Conservation (phyloP, 352 stramenopile species). For the Phytophthora cajani region DNA sequence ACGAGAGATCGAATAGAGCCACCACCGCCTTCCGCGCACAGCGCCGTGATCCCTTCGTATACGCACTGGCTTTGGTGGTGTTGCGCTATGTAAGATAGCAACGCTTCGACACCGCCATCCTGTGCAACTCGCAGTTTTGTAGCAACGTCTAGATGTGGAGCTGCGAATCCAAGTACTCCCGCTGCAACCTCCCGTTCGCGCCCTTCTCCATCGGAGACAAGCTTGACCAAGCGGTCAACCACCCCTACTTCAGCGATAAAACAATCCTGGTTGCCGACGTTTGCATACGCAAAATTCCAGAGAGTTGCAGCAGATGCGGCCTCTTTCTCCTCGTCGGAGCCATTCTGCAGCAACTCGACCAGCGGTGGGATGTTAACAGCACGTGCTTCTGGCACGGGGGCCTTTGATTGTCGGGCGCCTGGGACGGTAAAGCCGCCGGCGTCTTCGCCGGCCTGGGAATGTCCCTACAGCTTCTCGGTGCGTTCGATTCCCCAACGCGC, state of each 20-base stretch:
- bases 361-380: too few species aligned
- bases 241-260: background rate
- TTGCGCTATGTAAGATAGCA: background rate
- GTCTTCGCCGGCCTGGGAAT: too few species aligned
- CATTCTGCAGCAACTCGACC: too few species aligned
- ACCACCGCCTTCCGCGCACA: background rate
- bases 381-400: too few species aligned
- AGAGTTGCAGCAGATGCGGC: too few species aligned
- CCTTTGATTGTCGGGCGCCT: too few species aligned
- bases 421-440: too few species aligned
- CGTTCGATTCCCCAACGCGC: too few species aligned
- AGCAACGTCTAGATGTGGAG: background rate
- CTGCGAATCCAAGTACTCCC: background rate
- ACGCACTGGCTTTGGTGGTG: background rate
- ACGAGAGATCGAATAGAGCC: background rate
- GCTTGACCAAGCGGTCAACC: background rate
- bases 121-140: background rate
- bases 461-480: too few species aligned
- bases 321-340: too few species aligned
- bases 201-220: background rate
- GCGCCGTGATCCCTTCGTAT: background rate
- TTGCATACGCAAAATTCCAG: too few species aligned
- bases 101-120: background rate
- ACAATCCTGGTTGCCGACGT: background rate
- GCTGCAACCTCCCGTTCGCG: background rate